phyloP scores from a whole-genome alignment of 306 rosid species.

The Begonia loranthoides region DNA sequence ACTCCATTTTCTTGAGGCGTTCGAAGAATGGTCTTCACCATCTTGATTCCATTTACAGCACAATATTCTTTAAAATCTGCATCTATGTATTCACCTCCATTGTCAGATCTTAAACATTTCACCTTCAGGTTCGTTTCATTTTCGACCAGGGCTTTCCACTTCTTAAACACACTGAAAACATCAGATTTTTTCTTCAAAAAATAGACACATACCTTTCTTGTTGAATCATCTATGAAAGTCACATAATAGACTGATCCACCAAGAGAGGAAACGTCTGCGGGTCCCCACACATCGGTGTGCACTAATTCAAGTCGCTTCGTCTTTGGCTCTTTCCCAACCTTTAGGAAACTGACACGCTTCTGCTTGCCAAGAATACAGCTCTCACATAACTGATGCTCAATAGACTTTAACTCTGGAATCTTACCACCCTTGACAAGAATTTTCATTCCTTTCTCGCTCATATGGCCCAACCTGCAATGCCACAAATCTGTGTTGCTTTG shows the following conservation, averaged over 20 bases:
- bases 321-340: background rate
- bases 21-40: background rate
- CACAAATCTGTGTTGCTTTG: background rate
- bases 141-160: background rate
- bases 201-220: background rate
- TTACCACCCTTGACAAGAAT: background rate
- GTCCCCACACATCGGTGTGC: background rate
- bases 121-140: background rate
- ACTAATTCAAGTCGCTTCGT: background rate
- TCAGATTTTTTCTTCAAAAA: background rate
- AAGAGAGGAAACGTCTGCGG: background rate
- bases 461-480: background rate
- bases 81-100: background rate
- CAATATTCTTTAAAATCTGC: background rate
- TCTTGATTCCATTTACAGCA: background rate
- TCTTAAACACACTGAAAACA: background rate
- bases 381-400: background rate
- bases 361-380: background rate
- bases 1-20: background rate
- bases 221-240: constrained; percentile 2
- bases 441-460: background rate
- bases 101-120: background rate
- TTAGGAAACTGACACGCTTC: background rate
- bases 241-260: constrained; percentile 2
- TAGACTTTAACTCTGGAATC: background rate